Evolutionary conservation across 148 eudicot genomes (phyloP), one percentile per base, ranked within the genome.

Genomic region (Rhododendron williamsianum): DNA sequence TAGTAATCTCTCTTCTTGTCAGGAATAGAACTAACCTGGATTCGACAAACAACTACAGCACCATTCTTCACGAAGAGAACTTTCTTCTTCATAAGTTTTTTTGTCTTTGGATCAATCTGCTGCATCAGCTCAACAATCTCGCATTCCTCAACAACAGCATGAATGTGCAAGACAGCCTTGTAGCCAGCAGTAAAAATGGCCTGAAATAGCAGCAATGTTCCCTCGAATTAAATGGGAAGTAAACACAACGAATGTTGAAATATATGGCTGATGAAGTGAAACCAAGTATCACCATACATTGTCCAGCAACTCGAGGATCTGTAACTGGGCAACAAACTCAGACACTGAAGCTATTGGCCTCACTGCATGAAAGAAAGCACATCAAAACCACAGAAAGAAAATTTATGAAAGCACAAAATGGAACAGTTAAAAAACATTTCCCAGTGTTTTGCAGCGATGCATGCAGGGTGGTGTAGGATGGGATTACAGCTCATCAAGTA

Each of bases 141-240:
- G 81, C 99, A 97, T 91, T 97, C 98, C 91, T 95, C 99, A 52
- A 92, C 95, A 79, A 94, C 93, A 36, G 99, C 81, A 86, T 97
- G 99, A 88, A 97, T 89, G 87, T 97, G 98, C 94, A 97, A 87
- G 72, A 95, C 92, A 85, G 99, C 99, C 91, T 92, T 97, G 90
- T 94, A 97, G 23, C 99, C 98, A 90, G 98, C 98, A 72, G 95
- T 94, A 86, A 95, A 95, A 82, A 97, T 95, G 36, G 98, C 98
- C 99, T 97, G 83, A 45, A 27, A 81, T 6, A 78, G 69, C 52
- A 36, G 46, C 48, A 48, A 52, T 21, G 48, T 48, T 63, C 3
- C 21, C 41, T 38, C 3, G 38, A 86, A 83, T 83, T 49, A 38
- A 82, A 46, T 36, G 9, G 23, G 23, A 85, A 54, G 36, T 4